Base-by-base conservation (phyloP, 805 yeast genomes). In the Ascoidea asiatica region DNA sequence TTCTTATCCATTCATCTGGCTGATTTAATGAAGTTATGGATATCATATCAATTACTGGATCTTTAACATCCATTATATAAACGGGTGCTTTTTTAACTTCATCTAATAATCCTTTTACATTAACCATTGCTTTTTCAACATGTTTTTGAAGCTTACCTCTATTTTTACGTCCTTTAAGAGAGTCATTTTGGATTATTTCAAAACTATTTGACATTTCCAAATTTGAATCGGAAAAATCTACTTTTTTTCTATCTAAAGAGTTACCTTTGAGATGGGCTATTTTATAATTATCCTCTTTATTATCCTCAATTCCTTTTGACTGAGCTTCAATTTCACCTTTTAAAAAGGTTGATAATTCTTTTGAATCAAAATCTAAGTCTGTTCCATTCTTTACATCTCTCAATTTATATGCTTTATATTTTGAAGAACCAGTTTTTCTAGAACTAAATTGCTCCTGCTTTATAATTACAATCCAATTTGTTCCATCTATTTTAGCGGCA, bases 11-110 rank as follows among this genome's bases (percentile, higher is more conserved):
- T 68, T 85, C 90, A 49, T 86, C 95, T 42, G 77, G 79, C 49
- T 77, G 87, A 22, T 70, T 67, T n/a, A 86, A 61, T 0, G 94
- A 81, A 0, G 89, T 81, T 2, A 81, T 73, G 13, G 83, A 70
- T 37, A 90, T 83, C 72, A 88, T 83, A 43, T 88, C 90, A 48
- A 92, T 59, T 2, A 86, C 83, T 49, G 88, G 97, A 52, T 86
- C 95, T 48, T 81, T 71, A 11, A 78, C 62, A 56, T 90, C 97
- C 33, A 90, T 75, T 0, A 82, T 74, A 41, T 88, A 68, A 0
- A 90, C 73, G 0, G 97, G 90, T 0, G 92, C 80, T 19, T 65
- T 61, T 0, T 79, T 67, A 37, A 90, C 58, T 8, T 66, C 69
- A 42, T 70, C 69, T 38, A 87, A 56, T 41, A 81, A 65, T 3